These are phyloP conservation scores for Phlegmacium glaucopus DNA, from an alignment of 768 basidiomycete species.

Conservation along the genomic window DNA sequence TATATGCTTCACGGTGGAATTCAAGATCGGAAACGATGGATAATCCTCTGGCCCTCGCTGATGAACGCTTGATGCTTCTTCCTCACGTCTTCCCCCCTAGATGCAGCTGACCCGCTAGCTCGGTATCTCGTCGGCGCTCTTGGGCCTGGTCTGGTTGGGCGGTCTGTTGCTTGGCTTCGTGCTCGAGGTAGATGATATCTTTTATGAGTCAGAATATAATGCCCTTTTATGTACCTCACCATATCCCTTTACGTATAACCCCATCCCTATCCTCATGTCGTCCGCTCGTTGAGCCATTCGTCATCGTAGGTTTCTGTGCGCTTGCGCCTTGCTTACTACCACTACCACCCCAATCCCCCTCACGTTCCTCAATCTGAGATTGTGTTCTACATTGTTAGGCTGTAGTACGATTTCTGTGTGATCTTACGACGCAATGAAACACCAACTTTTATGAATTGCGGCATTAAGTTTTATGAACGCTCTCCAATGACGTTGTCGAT, in stretches of 20 bases:
- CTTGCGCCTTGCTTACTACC: conserved; percentile 17
- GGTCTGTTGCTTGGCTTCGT: conserved; percentile 9
- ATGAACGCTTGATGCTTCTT: conserved; percentile 19
- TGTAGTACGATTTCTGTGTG: conserved; percentile 44
- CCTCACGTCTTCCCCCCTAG: conserved; percentile 6
- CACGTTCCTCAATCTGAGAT: conserved; percentile 26
- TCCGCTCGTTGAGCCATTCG: conserved; percentile 4
- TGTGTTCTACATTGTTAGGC: conserved; percentile 34
- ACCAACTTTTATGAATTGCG: neutral
- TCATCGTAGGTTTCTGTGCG: conserved; percentile 8
- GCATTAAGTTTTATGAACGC: too few relatives aligned
- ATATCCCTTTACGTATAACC: conserved; percentile 5
- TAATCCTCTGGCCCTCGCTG: conserved; percentile 5
- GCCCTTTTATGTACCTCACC: conserved; percentile 3
- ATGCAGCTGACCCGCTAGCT: conserved; percentile 17
- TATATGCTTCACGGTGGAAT: neutral
- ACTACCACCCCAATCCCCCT: conserved; percentile 15
- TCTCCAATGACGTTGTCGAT: neutral
- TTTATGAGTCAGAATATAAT: conserved; percentile 7
- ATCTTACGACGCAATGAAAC: conserved; percentile 40
- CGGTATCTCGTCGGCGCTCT: conserved; percentile 9
- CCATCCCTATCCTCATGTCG: conserved; percentile 2
- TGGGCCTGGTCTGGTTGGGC: neutral
- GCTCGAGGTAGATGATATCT: neutral
- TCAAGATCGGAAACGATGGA: too few relatives aligned